A percentile compares a stretch with the other conserved stretches of the same genome.
phyloP scores from a whole-genome alignment of 2,329 filamentous ascomycete species.

The Tolypocladium guangdongense region DNA sequence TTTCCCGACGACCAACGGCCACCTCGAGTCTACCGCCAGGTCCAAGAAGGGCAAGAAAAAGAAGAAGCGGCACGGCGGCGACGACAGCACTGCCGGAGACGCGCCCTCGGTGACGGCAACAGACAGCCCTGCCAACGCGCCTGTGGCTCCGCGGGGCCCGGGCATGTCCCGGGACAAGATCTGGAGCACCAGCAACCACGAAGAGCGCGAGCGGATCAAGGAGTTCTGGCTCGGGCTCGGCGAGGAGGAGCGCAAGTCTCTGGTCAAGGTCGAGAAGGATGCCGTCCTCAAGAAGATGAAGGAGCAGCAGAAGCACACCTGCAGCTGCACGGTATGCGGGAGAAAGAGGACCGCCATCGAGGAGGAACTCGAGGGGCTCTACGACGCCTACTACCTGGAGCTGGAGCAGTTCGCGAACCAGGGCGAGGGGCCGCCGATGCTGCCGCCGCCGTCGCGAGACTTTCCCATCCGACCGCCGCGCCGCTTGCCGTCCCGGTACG shows the following conservation, averaged over 20 bases:
- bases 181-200: constrained; percentile 91
- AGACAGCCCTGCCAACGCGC: constrained; percentile 8
- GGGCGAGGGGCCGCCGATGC: constrained; percentile 50
- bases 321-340: constrained; percentile 94
- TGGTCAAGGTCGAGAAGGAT: constrained; percentile 98
- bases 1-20: constrained; percentile 20
- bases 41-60: constrained; percentile 58
- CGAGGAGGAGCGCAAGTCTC: constrained; percentile 86
- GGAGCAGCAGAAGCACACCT: constrained; percentile 98
- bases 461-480: constrained; percentile 49
- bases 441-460: constrained; percentile 40
- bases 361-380: constrained; percentile 92
- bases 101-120: neutral
- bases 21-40: constrained; percentile 22
- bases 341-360: constrained; percentile 95
- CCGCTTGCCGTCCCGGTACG: constrained; percentile 46
- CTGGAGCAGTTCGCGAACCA: constrained; percentile 94
- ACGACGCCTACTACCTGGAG: constrained; percentile 97
- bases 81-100: constrained; percentile 9
- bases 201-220: constrained; percentile 95
- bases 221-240: constrained; percentile 94
- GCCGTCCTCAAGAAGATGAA: constrained; percentile 99
- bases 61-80: constrained; percentile 43
- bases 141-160: constrained; percentile 21
- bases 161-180: constrained; percentile 70